Base-by-base conservation (phyloP, 306 rosid species). In the Glycyrrhiza uralensis region DNA sequence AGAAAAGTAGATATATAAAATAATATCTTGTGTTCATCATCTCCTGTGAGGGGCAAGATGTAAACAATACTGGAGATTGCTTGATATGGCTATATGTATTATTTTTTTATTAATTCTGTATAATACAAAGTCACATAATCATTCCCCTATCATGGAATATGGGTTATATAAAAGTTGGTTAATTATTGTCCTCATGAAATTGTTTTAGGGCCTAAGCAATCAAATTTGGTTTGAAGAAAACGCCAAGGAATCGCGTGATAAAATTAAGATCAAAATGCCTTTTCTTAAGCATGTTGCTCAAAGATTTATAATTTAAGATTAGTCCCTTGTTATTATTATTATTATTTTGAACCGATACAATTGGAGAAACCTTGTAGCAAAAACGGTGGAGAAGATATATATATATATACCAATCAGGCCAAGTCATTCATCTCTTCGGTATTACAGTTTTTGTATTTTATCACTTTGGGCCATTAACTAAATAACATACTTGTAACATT, bases 1-100 rank as follows among this genome's bases (percentile, higher is more conserved):
- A 88, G 82, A 85, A 67, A 90, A 79, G 63, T 66, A 79, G 39
- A 52, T 44, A 66, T 45, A 36, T 58, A 68, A 74, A 73, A 63
- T 57, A 33, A 42, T 58, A 57, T 51, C 58, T 65, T 72, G 12
- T 66, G 72, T 69, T 67, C 69, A 77, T 87, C 67, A 61, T 72
- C 65, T 56, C 59, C 57, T 45, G 4, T 12, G 29, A 29, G 57
- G 18, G 41, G 41, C 7, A 45, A 38, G 64, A 50, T 81, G 78
- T 63, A 64, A 45, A 29, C n/a, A 59, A 38, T 55, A 73, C 11
- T 54, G 30, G 42, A 76, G 61, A 49, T 84, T 73, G 72, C 68
- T 82, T 74, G 66, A 50, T 54, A 29, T n/a, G 56, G 46, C 46
- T 65, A 36, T 32, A 35, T 36, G 54, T 13, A 68, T 63, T 42